phyloP scores from a whole-genome alignment of 164 flowering plant species.

The Buxus sempervirens region DNA sequence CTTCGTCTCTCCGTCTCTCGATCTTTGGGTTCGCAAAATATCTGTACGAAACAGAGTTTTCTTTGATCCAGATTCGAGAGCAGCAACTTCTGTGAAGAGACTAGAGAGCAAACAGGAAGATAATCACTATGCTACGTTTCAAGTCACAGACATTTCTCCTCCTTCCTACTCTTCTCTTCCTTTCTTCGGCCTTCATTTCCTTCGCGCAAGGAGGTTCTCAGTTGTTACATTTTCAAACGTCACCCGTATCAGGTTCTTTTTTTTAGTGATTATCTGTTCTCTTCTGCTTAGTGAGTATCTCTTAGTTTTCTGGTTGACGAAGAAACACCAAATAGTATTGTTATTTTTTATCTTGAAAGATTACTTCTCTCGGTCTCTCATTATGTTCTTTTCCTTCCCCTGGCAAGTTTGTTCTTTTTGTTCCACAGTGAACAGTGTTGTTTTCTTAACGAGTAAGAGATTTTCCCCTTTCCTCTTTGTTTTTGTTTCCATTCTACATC shows the following conservation, averaged over 20 bases:
- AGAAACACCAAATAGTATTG: too few species aligned
- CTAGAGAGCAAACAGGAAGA: not conserved
- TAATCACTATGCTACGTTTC: constrained; percentile 8
- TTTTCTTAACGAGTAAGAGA: too few species aligned
- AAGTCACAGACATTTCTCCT: constrained; percentile 6
- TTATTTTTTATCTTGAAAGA: too few species aligned
- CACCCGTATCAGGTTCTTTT: constrained; percentile 3
- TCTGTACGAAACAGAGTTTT: not conserved
- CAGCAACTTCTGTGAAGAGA: not conserved
- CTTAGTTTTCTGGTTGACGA: not conserved
- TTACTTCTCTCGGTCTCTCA: too few species aligned
- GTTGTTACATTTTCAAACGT: not conserved
- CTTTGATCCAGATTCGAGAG: not conserved
- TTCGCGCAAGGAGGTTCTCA: constrained; percentile 14
- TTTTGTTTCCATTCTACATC: too few species aligned
- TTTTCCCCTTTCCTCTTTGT: too few species aligned
- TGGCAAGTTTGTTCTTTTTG: too few species aligned
- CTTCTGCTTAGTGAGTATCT: constrained; percentile 1
- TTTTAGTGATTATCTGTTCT: not conserved
- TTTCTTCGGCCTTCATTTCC: constrained; percentile 6
- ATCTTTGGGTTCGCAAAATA: too few species aligned
- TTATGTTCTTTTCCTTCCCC: too few species aligned
- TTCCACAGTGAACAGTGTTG: too few species aligned
- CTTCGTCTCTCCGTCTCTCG: not conserved
- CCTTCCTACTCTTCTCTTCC: constrained; percentile 6